Base-by-base conservation (phyloP, 257 asterid species). In the Penstemon barbatus region DNA sequence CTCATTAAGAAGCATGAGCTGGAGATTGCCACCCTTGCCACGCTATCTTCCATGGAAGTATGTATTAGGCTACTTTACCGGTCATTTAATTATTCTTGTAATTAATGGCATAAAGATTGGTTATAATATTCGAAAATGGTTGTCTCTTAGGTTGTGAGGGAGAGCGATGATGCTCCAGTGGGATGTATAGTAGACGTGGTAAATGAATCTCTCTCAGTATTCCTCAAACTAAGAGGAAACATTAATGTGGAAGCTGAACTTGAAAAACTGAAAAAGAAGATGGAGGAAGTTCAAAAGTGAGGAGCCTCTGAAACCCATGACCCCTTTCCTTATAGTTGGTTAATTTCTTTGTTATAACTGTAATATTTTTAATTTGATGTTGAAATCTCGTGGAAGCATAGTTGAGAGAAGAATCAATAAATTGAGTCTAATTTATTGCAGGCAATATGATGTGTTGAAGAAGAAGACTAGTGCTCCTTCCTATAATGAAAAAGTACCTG, bases 11-110 rank as follows among this genome's bases (percentile, higher is more conserved):
- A 64, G 25, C 87, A 72, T 38, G 82, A 85, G 61, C 76, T 84
- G 62, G 99, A 86, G 83, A 93, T 93, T 56, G 40, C 82, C 63
- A 93, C 97, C 37, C 94, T 93, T 57, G 96, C 97, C 61, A 75
- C 82, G 12, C 65, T 88, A 71, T 80, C 96, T 73, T 86, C 95
- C 48, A 72, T 90, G 71, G 78, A 83, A 68, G 99, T 90, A 81
- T 11, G 84, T 66, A 65, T 52, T 63, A 13, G 61, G 33, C 44
- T 43, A 39, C 46, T 37, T 50, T 40, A 37, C 33, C 33, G n/a
- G n/a, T 25, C 33, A 25, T 25, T 25, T 25, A 25, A 25, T 25
- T 25, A 25, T 25, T 25, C 33, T 25, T 25, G 33, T 25, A 25
- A 25, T 25, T 25, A 25, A 2, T 25, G 2, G 33, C 33, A 0